phyloP scores from a whole-genome alignment of 768 basidiomycete genomes.

The Suillus occidentalis region DNA sequence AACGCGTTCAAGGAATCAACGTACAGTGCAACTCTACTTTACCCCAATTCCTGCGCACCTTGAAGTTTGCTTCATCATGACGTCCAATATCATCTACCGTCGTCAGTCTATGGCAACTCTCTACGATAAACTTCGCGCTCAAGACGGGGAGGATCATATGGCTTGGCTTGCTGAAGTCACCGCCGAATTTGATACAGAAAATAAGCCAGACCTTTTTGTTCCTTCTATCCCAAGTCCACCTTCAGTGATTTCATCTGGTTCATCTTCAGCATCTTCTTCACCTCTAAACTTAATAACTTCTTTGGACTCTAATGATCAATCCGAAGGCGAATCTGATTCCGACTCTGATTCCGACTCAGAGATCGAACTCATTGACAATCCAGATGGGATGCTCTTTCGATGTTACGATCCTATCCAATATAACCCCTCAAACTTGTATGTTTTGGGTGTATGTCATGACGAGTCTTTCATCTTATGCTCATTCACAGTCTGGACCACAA shows the following conservation, averaged over 20 bases:
- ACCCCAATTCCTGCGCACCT: not conserved
- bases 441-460: constrained; percentile 1
- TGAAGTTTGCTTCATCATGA: constrained; percentile 17
- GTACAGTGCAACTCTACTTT: constrained; percentile 2
- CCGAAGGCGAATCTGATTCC: constrained; percentile 22
- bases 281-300: constrained; percentile 10
- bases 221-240: constrained; percentile 20
- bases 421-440: constrained; percentile 27
- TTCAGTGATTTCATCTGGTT: constrained; percentile 30
- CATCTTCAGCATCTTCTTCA: constrained; percentile 26
- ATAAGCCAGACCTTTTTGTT: constrained; percentile 28
- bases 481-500: constrained; percentile 19
- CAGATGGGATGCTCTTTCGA: constrained; percentile 1
- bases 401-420: constrained; percentile 3
- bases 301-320: constrained; percentile 13
- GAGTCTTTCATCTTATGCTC: constrained; percentile 16
- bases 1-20: constrained; percentile 12
- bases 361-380: constrained; percentile 19
- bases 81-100: constrained; percentile 33
- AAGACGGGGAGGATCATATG: constrained; percentile 35
- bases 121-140: constrained; percentile 34
- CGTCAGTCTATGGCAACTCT: constrained; percentile 38
- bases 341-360: constrained; percentile 34
- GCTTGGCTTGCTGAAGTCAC: constrained; percentile 26
- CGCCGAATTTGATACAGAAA: constrained; percentile 34